Evolutionary conservation across 2,329 filamentous ascomycete species (phyloP).

Genomic region (Plectosphaerella cucumerina): DNA sequence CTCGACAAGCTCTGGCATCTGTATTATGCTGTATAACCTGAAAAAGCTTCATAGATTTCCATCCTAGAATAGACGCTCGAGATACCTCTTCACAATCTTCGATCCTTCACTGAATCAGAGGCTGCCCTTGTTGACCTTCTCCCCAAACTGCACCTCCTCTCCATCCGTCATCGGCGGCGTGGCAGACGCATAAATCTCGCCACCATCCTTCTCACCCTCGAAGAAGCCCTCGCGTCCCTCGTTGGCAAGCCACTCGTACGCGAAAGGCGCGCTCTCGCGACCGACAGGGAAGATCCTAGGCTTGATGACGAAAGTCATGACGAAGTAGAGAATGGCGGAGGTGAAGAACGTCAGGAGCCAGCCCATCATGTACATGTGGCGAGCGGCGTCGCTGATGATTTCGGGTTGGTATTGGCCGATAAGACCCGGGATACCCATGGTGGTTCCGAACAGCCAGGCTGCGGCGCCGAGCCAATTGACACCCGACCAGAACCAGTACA

Average conservation of each 20-base stretch:
- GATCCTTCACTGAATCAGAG: neutral
- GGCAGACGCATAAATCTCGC: conserved; percentile 8
- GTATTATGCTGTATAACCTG: too few species aligned
- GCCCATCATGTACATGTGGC: conserved; percentile 24
- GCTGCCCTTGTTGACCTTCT: conserved; percentile 1
- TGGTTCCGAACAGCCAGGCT: conserved; percentile 19
- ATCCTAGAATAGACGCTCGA: too few species aligned
- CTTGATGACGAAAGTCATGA: conserved; percentile 14
- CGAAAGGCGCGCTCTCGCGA: conserved; percentile 9
- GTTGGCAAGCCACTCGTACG: conserved; percentile 18
- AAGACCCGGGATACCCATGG: conserved; percentile 20
- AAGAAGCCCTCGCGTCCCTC: conserved; percentile 19
- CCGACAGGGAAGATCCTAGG: conserved; percentile 16
- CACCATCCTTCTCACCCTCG: conserved; percentile 13
- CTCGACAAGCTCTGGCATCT: too few species aligned
- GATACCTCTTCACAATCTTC: too few species aligned
- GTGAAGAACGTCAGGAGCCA: conserved; percentile 23
- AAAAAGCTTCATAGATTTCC: too few species aligned
- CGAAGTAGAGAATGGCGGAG: conserved; percentile 19
- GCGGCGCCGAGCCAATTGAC: conserved; percentile 22
- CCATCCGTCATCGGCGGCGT: conserved; percentile 7
- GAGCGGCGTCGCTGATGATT: conserved; percentile 16
- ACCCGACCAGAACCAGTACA: conserved; percentile 27
- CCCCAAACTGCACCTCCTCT: conserved; percentile 5
- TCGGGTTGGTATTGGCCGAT: conserved; percentile 20